Evolutionary conservation across 148 eudicot species (phyloP), one percentile per base, ranked within the genome.

Genomic region (Rhododendron williamsianum): DNA sequence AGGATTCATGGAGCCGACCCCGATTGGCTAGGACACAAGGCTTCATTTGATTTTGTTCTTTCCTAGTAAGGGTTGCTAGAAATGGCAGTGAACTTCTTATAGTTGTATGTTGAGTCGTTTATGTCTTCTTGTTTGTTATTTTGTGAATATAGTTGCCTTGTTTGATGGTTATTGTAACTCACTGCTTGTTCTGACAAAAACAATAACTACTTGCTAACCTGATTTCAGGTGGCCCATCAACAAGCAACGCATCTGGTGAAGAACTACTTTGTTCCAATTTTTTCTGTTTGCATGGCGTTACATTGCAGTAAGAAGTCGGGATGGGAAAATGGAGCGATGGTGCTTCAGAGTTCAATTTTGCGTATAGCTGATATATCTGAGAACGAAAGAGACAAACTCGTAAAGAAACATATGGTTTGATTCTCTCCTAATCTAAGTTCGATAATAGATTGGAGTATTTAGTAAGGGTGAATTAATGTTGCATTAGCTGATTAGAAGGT

Each of bases 261-360:
- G 87, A 88, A 89, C 87, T 92, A 94, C 84, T 95, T 97, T 88
- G 96, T 93, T 81, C 92, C 93, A 41, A 91, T 95, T 86, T 97
- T 97, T 90, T 95, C 99, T 25, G 63, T 95, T 82, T 95, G 98
- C 89, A 97, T 97, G 95, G 94, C 91, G 25, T 88, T 97, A 89
- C 94, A 94, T 88, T 97, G 98, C 90, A 93, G 93, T 91, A 94
- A 90, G 90, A 93, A 83, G 81, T 38, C 92, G 86, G 95, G 92
- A 48, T 91, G 92, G 90, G 96, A 94, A 78, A 92, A 91, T 88
- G 96, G 94, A 81, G 89, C 92, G 81, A 86, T 87, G 72, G 95
- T 89, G 45, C 90, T 97, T 85, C 98, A 91, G 88, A 93, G 91
- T 76, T 91, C 92, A 89, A 87, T 97, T 86, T 87, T 97, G 81